Conservation (phyloP, 2,329 filamentous ascomycete genomes). For the Drechslerella dactyloides region DNA sequence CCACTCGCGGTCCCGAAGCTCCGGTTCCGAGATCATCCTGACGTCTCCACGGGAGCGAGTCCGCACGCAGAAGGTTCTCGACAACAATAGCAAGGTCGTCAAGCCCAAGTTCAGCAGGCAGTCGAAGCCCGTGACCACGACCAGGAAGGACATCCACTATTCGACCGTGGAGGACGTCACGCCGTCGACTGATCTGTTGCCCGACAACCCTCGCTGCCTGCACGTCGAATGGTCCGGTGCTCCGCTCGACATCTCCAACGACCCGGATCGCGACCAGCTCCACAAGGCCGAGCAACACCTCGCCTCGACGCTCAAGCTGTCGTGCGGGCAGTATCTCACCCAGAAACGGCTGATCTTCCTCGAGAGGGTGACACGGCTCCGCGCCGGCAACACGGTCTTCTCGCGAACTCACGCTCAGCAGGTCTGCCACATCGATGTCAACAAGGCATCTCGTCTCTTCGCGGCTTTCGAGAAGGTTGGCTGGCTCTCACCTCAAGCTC, state of each 20-base stretch:
- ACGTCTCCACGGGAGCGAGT: slow-evolving; percentile 30
- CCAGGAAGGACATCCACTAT: slow-evolving; percentile 83
- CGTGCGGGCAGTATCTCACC: slow-evolving; percentile 85
- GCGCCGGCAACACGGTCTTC: slow-evolving; percentile 75
- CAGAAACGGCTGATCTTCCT: slow-evolving; percentile 93
- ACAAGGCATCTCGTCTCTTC: slow-evolving; percentile 94
- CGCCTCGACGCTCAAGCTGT: slow-evolving; percentile 79
- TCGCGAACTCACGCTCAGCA: slow-evolving; percentile 95
- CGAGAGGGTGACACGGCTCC: slow-evolving; percentile 71
- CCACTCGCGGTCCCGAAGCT: slow-evolving; percentile 28
- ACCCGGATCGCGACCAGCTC: slow-evolving; percentile 73
- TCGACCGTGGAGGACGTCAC: slow-evolving; percentile 73
- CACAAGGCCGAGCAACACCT: slow-evolving; percentile 79
- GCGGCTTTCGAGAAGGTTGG: slow-evolving; percentile 84
- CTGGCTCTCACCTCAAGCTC: slow-evolving; percentile 71
- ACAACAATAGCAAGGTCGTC: slow-evolving; percentile 31
- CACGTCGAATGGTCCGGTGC: slow-evolving; percentile 89
- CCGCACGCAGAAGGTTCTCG: slow-evolving; percentile 24
- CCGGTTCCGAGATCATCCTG: slow-evolving; percentile 30
- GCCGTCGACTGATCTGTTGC: slow-evolving; percentile 71
- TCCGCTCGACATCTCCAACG: slow-evolving; percentile 75
- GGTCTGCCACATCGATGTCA: slow-evolving; percentile 97
- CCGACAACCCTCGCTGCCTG: slow-evolving; percentile 71
- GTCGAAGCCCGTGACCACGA: slow-evolving; percentile 63
- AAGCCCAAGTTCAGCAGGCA: slow-evolving; percentile 46